These are phyloP conservation scores for Aspergillus luchuensis DNA, from an alignment of 2,329 filamentous ascomycete species.

Conservation along the genomic window DNA sequence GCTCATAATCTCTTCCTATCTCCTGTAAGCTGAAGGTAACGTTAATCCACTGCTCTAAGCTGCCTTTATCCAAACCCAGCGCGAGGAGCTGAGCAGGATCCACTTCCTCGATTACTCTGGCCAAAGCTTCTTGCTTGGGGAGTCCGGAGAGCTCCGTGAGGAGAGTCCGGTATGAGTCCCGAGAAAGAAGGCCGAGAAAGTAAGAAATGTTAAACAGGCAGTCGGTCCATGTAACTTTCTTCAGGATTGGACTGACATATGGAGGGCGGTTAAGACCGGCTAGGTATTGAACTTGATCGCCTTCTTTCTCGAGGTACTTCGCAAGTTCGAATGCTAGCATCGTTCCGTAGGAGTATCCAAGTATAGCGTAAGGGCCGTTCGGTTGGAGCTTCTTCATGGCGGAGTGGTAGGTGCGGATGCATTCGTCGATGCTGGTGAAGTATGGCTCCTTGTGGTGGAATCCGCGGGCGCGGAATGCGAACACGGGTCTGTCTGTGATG, in stretches of 20 bases:
- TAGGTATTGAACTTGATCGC: slow-evolving; percentile 47
- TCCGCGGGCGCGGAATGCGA: slow-evolving; percentile 20
- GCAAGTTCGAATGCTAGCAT: slow-evolving; percentile 55
- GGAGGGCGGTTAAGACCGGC: slow-evolving; percentile 53
- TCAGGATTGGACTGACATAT: slow-evolving; percentile 49
- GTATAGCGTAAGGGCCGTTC: slow-evolving; percentile 54
- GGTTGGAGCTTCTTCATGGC: slow-evolving; percentile 50
- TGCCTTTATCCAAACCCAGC: slow-evolving; percentile 22
- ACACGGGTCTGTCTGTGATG: slow-evolving; percentile 18
- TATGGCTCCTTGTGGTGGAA: slow-evolving; percentile 33
- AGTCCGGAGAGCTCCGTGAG: slow-evolving; percentile 23
- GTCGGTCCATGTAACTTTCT: slow-evolving; percentile 41
- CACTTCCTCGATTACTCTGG: slow-evolving; percentile 8
- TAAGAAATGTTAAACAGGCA: slow-evolving; percentile 45
- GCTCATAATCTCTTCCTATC: slow-evolving; percentile 49
- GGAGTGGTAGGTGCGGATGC: slow-evolving; percentile 42
- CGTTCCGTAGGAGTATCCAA: slow-evolving; percentile 54
- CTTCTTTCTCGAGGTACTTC: slow-evolving; percentile 47
- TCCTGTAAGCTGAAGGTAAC: slow-evolving; percentile 41
- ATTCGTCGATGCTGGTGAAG: slow-evolving; percentile 45
- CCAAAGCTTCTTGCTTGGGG: slow-evolving; percentile 17
- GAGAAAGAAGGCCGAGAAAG: slow-evolving; percentile 45
- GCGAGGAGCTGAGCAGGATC: slow-evolving; percentile 17
- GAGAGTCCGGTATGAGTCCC: not conserved
- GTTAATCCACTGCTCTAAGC: slow-evolving; percentile 34